Percentiles rank a stretch among this genome's conserved stretches.
These are phyloP conservation scores for Phytopythium mirpurense DNA, from an alignment of 352 stramenopile species.

Conservation along the genomic window DNA sequence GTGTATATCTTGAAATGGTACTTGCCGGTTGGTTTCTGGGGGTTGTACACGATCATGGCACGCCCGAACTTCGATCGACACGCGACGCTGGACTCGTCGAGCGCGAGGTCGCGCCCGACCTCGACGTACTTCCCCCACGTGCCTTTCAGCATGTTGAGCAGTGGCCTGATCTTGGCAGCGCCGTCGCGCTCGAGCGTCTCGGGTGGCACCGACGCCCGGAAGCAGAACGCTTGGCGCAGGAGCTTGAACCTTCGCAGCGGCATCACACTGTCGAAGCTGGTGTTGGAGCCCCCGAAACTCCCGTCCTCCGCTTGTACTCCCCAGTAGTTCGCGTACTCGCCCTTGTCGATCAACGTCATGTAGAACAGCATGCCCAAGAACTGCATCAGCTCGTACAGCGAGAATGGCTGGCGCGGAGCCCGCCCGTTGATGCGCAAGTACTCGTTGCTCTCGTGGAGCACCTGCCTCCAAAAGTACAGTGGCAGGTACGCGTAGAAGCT, in stretches of 20 bases:
- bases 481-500: slow-evolving; percentile 25
- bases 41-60: slow-evolving; percentile 23
- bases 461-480: slow-evolving; percentile 21
- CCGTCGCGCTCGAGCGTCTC: slow-evolving; percentile 1
- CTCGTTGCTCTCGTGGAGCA: slow-evolving; percentile 18
- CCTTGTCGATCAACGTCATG: slow-evolving; percentile 20
- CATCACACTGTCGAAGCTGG: slow-evolving; percentile 14
- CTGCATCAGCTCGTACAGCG: slow-evolving; percentile 23
- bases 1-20: slow-evolving; percentile 34
- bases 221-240: slow-evolving; percentile 15
- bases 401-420: not conserved
- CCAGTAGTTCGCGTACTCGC: slow-evolving; percentile 25
- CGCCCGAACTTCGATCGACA: slow-evolving; percentile 19
- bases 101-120: slow-evolving; percentile 16
- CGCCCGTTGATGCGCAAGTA: not conserved
- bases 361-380: slow-evolving; percentile 29
- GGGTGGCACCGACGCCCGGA: slow-evolving; percentile 5
- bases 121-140: slow-evolving; percentile 17
- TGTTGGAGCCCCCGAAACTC: slow-evolving; percentile 3
- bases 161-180: slow-evolving; percentile 11
- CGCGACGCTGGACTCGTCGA: slow-evolving; percentile 22
- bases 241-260: slow-evolving; percentile 14
- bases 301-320: slow-evolving; percentile 14
- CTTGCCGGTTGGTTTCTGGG: slow-evolving; percentile 22
- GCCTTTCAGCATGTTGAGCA: slow-evolving; percentile 21